These are phyloP conservation scores for Coemansia sp. DNA, from an alignment of 192 early-diverging fungal genomes.

Conservation along the genomic window DNA sequence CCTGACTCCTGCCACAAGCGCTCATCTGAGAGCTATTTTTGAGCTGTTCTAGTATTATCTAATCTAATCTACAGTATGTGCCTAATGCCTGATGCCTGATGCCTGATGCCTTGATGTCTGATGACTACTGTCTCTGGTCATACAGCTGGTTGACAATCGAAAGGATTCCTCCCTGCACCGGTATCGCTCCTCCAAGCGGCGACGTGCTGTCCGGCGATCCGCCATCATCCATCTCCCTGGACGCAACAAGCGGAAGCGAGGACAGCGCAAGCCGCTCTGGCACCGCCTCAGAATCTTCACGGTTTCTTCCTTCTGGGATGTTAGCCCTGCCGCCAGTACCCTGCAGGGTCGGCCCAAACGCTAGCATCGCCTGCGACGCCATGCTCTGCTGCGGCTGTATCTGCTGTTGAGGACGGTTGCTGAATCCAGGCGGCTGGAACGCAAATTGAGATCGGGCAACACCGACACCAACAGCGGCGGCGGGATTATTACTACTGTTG, in stretches of 20 bases:
- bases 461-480: background rate
- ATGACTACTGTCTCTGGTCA: conserved; percentile 6
- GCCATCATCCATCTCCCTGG: conserved; percentile 31
- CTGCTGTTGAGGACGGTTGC: conserved; percentile 1
- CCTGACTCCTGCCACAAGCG: background rate
- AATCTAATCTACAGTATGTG: too few relatives aligned
- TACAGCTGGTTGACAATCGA: conserved; percentile 52
- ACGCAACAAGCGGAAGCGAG: conserved; percentile 47
- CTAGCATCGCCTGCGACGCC: conserved; percentile 45
- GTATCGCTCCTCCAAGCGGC: conserved; percentile 3
- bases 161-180: conserved; percentile 22
- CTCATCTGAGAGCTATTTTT: too few relatives aligned
- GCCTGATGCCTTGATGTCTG: too few relatives aligned
- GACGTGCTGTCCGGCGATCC: conserved; percentile 7
- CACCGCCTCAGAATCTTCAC: background rate
- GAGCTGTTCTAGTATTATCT: too few relatives aligned
- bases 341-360: conserved; percentile 47
- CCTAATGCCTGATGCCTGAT: too few relatives aligned
- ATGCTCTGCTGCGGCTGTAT: conserved; percentile 18
- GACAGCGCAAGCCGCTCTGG: conserved; percentile 37
- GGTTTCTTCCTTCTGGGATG: background rate
- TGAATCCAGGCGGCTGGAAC: conserved; percentile 45
- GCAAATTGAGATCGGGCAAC: conserved; percentile 40
- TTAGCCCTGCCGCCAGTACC: conserved; percentile 2
- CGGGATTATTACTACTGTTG: background rate